Evolutionary conservation across 495 filamentous ascomycete species (phyloP), one percentile per base, ranked within the genome.

Genomic region (Parachaetomium inaequale): DNA sequence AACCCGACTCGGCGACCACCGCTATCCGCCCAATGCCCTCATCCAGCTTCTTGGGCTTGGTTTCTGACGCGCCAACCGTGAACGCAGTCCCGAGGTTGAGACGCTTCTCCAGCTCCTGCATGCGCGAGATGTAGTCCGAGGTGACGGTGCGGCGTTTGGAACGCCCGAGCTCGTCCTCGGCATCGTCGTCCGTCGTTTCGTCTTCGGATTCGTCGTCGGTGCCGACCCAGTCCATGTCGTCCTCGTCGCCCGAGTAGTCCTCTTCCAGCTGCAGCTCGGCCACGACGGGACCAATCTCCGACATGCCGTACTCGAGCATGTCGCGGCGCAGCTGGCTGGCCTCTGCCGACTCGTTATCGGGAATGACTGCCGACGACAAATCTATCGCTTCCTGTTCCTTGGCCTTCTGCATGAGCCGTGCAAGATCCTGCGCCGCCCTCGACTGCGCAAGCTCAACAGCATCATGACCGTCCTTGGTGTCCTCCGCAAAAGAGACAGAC

Each of bases 201-300:
- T 83, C 78, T 19, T 81, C 72, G 26, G 29, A 21, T 23, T 88
- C 82, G 10, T 83, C 79, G 7, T 85, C 82, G 7, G 79, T 71
- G 17, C 74, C 78, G 21, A 81, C 78, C 60, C 79, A 76, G 3
- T 79, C 75, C 31, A 77, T 69, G 6, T 83, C 78, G 34, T 89
- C 83, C 11, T 85, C 82, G n/a, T 81, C 77, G 36, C 73, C 78
- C n/a, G 79, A 76, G 49, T 77, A 83, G 28, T 82, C 84, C 34
- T 92, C 89, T 50, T 96, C 91, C 14, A 98, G 70, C 59, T 94
- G 84, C 34, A 98, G 79, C 75, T 97, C 92, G n/a, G 93, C 93
- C 7, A 98, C 93, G 2, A 98, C 88, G 26, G 90, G 83, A 1
- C 90, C 90, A 57, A 98, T 86, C 66, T 96, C 92, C 25, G 74